A percentile compares a stretch with the other conserved stretches of the same genome.
phyloP scores from a whole-genome alignment of 768 basidiomycete genomes.

The Rhodotorula graminis region DNA sequence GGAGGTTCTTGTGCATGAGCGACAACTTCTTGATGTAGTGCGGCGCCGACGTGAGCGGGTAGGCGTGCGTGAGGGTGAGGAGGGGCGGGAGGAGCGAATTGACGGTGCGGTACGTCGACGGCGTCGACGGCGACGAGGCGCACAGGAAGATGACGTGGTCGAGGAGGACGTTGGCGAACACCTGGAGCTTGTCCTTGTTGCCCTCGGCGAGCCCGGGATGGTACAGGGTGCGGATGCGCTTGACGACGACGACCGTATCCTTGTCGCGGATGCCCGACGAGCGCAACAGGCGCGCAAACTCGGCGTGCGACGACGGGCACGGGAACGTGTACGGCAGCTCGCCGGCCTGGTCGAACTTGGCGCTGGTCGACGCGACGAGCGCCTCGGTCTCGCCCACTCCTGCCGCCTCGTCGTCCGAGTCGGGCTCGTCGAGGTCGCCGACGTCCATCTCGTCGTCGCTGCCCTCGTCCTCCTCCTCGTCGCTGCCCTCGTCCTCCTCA shows the following conservation, averaged over 20 bases:
- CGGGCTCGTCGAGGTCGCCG: conserved; percentile 21
- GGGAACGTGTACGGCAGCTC: conserved; percentile 81
- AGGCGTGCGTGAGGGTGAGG: conserved; percentile 67
- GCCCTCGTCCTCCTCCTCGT: conserved; percentile 45
- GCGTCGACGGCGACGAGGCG: conserved; percentile 56
- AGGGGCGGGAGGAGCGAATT: conserved; percentile 71
- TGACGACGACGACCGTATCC: conserved; percentile 72
- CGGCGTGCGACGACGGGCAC: conserved; percentile 78
- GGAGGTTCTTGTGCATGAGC: conserved; percentile 91
- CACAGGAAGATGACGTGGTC: conserved; percentile 80
- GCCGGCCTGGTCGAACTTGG: conserved; percentile 1
- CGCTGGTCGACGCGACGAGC: conserved; percentile 7
- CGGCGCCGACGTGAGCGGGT: conserved; percentile 72
- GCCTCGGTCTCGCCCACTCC: conserved; percentile 14
- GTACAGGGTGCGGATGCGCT: conserved; percentile 82
- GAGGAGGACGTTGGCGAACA: conserved; percentile 68
- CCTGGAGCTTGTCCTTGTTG: conserved; percentile 88
- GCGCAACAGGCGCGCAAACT: conserved; percentile 77
- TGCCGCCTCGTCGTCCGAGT: conserved; percentile 31
- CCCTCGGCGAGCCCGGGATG: conserved; percentile 87
- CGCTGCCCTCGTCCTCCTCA: conserved; percentile 47
- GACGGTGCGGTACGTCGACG: conserved; percentile 60
- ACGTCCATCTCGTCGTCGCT: conserved; percentile 42
- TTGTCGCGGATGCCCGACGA: conserved; percentile 57
- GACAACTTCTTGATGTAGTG: conserved; percentile 74